A percentile compares a stretch with the other conserved stretches of the same genome.
phyloP scores from a whole-genome alignment of 208 protist species.

The Acanthamoeba royreba region DNA sequence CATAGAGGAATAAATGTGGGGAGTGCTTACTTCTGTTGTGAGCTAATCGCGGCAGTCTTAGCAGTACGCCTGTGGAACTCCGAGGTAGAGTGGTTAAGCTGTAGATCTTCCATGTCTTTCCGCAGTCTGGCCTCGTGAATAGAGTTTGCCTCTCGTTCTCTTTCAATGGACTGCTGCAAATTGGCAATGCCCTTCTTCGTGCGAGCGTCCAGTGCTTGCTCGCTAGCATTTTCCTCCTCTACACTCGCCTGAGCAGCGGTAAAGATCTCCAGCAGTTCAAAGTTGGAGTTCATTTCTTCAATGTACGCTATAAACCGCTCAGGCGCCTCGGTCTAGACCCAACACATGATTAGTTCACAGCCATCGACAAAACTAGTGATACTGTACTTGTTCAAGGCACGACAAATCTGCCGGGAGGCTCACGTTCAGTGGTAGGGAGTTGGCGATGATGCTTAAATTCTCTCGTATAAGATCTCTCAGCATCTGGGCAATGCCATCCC shows the following conservation, averaged over 20 bases:
- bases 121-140: background rate
- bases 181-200: background rate
- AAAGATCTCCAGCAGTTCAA: conserved; percentile 16
- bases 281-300: background rate
- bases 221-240: background rate
- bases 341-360: background rate
- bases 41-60: background rate
- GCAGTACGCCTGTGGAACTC: background rate
- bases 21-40: background rate
- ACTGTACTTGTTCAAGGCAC: background rate
- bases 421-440: background rate
- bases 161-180: conserved; percentile 16
- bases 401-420: background rate
- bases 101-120: background rate
- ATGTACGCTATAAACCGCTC: conserved; percentile 2
- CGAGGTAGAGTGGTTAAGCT: background rate
- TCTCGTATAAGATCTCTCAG: background rate
- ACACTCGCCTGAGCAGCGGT: background rate
- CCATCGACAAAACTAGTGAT: background rate
- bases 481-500: background rate
- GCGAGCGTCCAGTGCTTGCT: background rate
- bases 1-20: background rate
- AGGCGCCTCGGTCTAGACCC: background rate
- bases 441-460: background rate
- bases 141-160: conserved; percentile 5